Percentiles rank a stretch among this genome's conserved stretches.
These are phyloP conservation scores for Candida silvatica DNA, from an alignment of 805 yeast genomes.

Conservation along the genomic window DNA sequence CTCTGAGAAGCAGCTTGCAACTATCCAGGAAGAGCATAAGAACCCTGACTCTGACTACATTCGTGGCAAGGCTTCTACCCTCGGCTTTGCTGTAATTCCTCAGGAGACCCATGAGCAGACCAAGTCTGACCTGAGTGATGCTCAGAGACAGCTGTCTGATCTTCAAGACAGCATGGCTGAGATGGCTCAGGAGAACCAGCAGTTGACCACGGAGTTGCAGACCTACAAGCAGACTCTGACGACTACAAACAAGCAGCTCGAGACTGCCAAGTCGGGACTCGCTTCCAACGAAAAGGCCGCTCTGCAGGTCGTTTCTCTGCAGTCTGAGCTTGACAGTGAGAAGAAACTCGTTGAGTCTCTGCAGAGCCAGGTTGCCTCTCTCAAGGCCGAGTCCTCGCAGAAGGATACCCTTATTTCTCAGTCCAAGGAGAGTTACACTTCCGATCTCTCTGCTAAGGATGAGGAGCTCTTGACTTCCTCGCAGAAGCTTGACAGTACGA, in stretches of 20 bases:
- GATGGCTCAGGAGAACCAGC: conserved; percentile 2
- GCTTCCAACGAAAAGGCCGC: no score
- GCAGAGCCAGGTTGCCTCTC: conserved; percentile 1
- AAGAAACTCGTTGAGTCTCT: no score
- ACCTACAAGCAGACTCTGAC: conserved; percentile 1
- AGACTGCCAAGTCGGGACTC: background rate
- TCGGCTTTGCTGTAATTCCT: conserved; percentile 24
- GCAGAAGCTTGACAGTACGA: background rate
- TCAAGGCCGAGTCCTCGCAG: background rate
- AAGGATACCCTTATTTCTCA: background rate
- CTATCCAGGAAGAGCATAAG: background rate
- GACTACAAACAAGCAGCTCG: conserved; percentile 1
- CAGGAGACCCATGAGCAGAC: background rate
- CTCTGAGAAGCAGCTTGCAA: background rate
- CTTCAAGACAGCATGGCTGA: conserved; percentile 2
- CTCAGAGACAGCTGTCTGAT: background rate
- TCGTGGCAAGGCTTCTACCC: conserved; percentile 19
- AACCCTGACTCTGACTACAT: conserved; percentile 11
- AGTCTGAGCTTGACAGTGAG: no score
- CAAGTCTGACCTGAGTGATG: background rate
- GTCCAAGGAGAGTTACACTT: no score
- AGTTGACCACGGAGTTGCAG: conserved; percentile 3
- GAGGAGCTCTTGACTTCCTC: no score
- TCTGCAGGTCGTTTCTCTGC: no score
- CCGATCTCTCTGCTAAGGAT: no score